Evolutionary conservation across 2,329 filamentous ascomycete genomes (phyloP), one percentile per base, ranked within the genome.

Genomic region (Claviceps sp.): DNA sequence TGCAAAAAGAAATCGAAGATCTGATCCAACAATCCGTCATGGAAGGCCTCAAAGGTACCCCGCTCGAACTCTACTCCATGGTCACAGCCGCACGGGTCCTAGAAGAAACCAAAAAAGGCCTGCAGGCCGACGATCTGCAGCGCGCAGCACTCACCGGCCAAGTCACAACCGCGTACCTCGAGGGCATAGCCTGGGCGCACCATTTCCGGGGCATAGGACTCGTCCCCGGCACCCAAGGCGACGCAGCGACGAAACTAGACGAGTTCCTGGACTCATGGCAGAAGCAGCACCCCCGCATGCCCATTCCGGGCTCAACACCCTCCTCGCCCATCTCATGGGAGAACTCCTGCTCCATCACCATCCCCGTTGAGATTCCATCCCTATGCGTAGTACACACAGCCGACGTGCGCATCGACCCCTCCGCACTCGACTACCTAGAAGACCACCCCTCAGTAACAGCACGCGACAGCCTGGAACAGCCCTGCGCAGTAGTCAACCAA

Each of bases 321-420:
- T n/a, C 30, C 3, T 22, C 60, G 3, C 49, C 54, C 1, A 54
- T 22, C 2, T 20, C 60, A 5, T 50, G 52, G 1, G 55, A 56
- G 5, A 70, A 76, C 20, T 57, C 73, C 66, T 55, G 76, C 77
- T 82, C 81, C 13, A 90, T 98, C 59, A 73, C 85, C 34, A 94
- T 98, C 50, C 87, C 90, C 0, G 90, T 98, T 14, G 88, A 95
- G 54, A 81, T 98, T 1, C 91, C 91, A 0, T 82, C 85, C 1
- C 75, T 95, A 2, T 81, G 87, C 47, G 79, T 95, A 20, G 79
- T 97, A 0, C 86, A 95, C 66, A 94, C 86, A 0, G 84, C 85
- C 2, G 81, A 85, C 50, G 75, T 91, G 30, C 71, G 72, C 30
- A 67, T 87, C 1, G 68, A 73, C 54, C 61, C 59, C 61, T 66